These are phyloP conservation scores for Actinomucor elegans DNA, from an alignment of 371 early-diverging fungal species.

Conservation along the genomic window DNA sequence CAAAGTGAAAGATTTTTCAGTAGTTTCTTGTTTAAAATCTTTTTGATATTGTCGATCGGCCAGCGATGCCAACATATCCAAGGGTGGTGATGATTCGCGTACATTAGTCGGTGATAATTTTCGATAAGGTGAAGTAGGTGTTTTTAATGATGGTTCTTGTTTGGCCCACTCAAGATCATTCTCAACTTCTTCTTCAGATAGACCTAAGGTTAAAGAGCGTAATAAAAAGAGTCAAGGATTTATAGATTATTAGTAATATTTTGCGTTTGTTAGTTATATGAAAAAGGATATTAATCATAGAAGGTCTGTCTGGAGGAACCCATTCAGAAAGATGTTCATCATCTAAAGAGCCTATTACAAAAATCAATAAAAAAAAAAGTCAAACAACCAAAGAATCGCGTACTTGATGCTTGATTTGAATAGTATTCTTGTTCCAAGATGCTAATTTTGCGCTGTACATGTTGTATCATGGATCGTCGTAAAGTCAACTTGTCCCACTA, in stretches of 20 bases:
- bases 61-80: constrained; percentile 39
- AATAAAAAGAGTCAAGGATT: constrained; percentile 8
- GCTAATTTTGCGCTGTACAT: constrained; percentile 31
- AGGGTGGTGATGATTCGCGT: constrained; percentile 21
- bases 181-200: constrained; percentile 27
- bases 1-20: constrained; percentile 20
- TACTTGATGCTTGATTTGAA: constrained; percentile 31
- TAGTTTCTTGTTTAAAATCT: constrained; percentile 11
- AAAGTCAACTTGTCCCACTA: constrained; percentile 34
- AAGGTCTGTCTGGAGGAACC: constrained; percentile 40
- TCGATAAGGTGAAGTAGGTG: background rate
- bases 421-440: constrained; percentile 34
- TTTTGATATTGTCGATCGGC: constrained; percentile 32
- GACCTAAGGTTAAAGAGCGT: constrained; percentile 41
- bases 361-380: background rate
- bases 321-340: constrained; percentile 34
- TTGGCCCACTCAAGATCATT: constrained; percentile 30
- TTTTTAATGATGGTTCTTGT: constrained; percentile 3
- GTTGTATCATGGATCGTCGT: constrained; percentile 32
- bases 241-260: background rate
- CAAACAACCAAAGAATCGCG: background rate
- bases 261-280: too few relatives aligned
- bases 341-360: constrained; percentile 28
- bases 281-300: constrained; percentile 41
- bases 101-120: background rate